Evolutionary conservation across 2,329 filamentous ascomycete genomes (phyloP).

Genomic region (Arthroderma sp.): DNA sequence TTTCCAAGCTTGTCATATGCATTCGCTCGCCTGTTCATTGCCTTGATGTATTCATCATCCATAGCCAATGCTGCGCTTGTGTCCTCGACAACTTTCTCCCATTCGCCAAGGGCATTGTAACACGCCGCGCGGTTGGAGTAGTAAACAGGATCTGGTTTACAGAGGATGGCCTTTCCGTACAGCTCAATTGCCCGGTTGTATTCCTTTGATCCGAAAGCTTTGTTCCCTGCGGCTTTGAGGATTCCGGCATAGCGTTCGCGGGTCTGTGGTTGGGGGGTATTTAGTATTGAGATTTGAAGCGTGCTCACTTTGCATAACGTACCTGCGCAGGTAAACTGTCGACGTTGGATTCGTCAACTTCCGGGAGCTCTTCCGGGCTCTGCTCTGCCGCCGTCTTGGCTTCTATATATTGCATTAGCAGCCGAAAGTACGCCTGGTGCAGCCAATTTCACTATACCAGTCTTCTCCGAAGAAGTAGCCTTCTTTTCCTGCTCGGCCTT

Average conservation of each 20-base stretch:
- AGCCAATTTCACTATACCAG: constrained; percentile 16
- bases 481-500: constrained; percentile 47
- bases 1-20: constrained; percentile 88
- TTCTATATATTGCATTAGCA: constrained; percentile 29
- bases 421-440: constrained; percentile 15
- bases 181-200: constrained; percentile 89
- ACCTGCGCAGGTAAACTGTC: constrained; percentile 38
- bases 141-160: constrained; percentile 95
- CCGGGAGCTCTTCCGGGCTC: constrained; percentile 54
- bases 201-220: constrained; percentile 86
- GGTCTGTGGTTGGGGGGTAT: constrained; percentile 41
- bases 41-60: constrained; percentile 94
- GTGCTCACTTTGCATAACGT: constrained; percentile 11
- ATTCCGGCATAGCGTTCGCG: constrained; percentile 79
- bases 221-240: constrained; percentile 91
- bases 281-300: not conserved
- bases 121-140: constrained; percentile 98
- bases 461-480: constrained; percentile 29
- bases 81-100: constrained; percentile 94
- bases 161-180: constrained; percentile 90
- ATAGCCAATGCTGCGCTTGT: constrained; percentile 89
- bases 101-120: constrained; percentile 84
- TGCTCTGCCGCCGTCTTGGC: constrained; percentile 42
- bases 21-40: constrained; percentile 87
- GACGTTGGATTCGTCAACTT: constrained; percentile 43